Evolutionary conservation across 1,139 yeast species (phyloP).

Genomic region (Diutina neorugosa): DNA sequence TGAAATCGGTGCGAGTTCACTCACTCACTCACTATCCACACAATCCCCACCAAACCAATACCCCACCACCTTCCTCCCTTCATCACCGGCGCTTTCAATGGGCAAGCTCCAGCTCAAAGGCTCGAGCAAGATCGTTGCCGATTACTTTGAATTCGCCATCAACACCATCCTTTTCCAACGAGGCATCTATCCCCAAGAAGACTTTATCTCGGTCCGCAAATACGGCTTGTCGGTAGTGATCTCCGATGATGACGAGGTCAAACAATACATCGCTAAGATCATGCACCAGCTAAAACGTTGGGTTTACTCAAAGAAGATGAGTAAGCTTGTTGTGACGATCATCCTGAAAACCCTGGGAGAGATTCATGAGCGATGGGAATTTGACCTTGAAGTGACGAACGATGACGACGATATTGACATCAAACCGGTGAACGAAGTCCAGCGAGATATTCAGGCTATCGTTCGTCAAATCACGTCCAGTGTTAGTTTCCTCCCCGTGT

Average conservation of each 20-base stretch:
- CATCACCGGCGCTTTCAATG: background rate
- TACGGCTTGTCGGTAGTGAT: conserved; percentile 71
- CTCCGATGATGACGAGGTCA: conserved; percentile 68
- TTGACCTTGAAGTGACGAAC: conserved; percentile 38
- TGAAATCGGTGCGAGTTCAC: too few species aligned
- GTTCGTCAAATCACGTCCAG: conserved; percentile 86
- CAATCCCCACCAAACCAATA: too few species aligned
- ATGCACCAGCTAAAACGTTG: conserved; percentile 72
- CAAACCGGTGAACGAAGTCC: conserved; percentile 41
- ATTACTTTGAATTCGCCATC: conserved; percentile 73
- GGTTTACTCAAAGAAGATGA: conserved; percentile 63
- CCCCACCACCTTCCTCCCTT: background rate
- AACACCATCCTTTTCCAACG: conserved; percentile 78
- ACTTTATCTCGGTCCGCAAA: conserved; percentile 66
- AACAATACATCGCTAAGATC: conserved; percentile 53
- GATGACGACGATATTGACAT: conserved; percentile 5
- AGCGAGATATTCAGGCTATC: conserved; percentile 70
- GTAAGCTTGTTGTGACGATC: conserved; percentile 60
- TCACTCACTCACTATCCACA: too few species aligned
- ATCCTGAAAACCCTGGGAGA: conserved; percentile 57
- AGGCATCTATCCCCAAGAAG: conserved; percentile 85
- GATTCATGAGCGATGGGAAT: conserved; percentile 80
- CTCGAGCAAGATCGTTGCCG: conserved; percentile 66
- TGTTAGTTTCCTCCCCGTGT: conserved; percentile 71
- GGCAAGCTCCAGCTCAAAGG: conserved; percentile 56